Percentiles rank a stretch among this genome's conserved stretches.
Conservation (phyloP, 352 stramenopile genomes). For the Phytophthora foliorum region DNA sequence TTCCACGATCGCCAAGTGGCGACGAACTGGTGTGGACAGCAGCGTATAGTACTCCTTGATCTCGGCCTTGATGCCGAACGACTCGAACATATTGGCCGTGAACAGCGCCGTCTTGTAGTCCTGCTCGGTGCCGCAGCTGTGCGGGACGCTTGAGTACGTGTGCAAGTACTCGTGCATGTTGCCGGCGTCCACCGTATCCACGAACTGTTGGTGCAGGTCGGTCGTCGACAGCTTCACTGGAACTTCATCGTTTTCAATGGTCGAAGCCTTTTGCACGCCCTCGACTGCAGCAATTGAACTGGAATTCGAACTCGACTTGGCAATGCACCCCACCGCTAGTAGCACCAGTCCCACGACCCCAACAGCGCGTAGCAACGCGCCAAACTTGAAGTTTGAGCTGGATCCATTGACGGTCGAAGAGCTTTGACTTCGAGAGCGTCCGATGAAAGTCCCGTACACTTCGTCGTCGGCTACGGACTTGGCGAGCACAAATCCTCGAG, state of each 20-base stretch:
- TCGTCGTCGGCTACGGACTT: conserved; percentile 8
- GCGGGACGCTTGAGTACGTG: conserved; percentile 43
- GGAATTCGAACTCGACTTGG: not conserved
- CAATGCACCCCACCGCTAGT: conserved; percentile 1
- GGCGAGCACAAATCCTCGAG: conserved; percentile 6
- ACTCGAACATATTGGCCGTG: conserved; percentile 38
- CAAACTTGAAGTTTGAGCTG: not conserved
- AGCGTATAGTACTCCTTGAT: conserved; percentile 75
- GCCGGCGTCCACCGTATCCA: no score
- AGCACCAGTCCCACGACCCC: conserved; percentile 10
- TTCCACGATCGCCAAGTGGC: conserved; percentile 51
- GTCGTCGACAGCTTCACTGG: not conserved
- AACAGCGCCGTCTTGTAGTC: conserved; percentile 44
- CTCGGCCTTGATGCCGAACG: conserved; percentile 61
- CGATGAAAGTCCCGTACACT: conserved; percentile 14
- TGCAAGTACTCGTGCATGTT: conserved; percentile 37
- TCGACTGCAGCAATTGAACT: not conserved
- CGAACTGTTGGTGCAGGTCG: conserved; percentile 1
- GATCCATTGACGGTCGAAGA: no score
- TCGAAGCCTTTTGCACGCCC: not conserved
- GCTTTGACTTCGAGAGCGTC: not conserved
- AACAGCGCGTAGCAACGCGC: conserved; percentile 5
- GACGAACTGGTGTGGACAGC: conserved; percentile 63
- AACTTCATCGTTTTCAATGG: not conserved
- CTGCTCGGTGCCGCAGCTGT: conserved; percentile 39